Evolutionary conservation across 2,329 filamentous ascomycete genomes (phyloP), one percentile per base, ranked within the genome.

Genomic region (Allantophomopsis cytisporea): DNA sequence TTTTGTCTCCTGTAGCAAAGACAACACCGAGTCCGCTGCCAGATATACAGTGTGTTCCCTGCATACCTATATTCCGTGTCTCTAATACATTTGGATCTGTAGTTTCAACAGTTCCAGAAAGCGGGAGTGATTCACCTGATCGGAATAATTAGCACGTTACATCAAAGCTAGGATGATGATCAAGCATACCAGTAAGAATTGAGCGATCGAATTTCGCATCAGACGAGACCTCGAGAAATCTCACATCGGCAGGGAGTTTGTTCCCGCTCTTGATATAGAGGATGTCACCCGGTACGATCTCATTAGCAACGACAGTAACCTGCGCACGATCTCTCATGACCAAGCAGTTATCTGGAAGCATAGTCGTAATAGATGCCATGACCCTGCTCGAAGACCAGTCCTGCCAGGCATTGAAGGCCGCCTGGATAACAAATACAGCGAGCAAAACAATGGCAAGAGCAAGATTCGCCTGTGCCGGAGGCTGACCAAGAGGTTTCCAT

Each of bases 301-400:
- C 72, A 1, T 62, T 55, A 0, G 74, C 75, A 2, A 63, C 57
- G 3, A 74, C 59, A 13, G 62, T 65, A 1, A 61, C 50, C 44
- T 70, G 62, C 3, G 54, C 50, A 1, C 75, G 70, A 45, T 83
- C 71, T 15, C 82, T 72, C 6, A 81, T 59, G 7, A 82, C 66
- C 18, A 77, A 62, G 49, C 78, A 84, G 42, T 76, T 67, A 48
- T 85, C 81, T 0, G 83, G 83, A n/a, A 88, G 65, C 81, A 88
- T 83, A 14, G 71, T 79, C 36, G 78, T 83, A 54, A 88, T 88
- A 0, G 80, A 84, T 14, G 76, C 73, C 83, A 88, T 88, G 40
- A 86, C 81, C 5, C 77, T 65, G 1, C 73, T 80, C 0, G 80
- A 82, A 2, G 80, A 84, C 73, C 81, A 88, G 54, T 88, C 83